Conservation (phyloP, 2,329 filamentous ascomycete species). For the Hansfordia pulvinata region DNA sequence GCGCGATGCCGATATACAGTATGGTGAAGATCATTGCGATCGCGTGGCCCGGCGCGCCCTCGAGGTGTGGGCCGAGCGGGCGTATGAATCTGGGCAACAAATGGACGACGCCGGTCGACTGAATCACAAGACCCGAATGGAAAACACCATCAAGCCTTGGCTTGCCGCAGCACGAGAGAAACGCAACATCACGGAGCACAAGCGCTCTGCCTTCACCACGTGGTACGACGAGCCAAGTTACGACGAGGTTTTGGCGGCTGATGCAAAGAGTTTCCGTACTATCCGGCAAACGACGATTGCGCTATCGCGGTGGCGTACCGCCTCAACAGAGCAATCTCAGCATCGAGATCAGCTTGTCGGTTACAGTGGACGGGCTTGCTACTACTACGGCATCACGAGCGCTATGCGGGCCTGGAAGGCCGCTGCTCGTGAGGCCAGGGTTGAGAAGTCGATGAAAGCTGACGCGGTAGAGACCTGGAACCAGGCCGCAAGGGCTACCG, state of each 20-base stretch:
- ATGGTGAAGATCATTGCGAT: no score
- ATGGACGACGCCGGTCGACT: no score
- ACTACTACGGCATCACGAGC: constrained; percentile 4
- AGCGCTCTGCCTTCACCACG: constrained; percentile 2
- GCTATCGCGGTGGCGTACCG: constrained; percentile 4
- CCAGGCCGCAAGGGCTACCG: constrained; percentile 4
- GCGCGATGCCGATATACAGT: constrained; percentile 4
- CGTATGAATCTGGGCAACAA: no score
- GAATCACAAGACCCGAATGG: background rate
- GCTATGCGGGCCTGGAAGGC: constrained; percentile 7
- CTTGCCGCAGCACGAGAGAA: constrained; percentile 3
- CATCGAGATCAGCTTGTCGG: constrained; percentile 2
- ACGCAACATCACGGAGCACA: constrained; percentile 1
- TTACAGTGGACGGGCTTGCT: constrained; percentile 3
- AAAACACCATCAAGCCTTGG: constrained; percentile 4
- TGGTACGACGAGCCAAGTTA: constrained; percentile 4
- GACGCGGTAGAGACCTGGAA: constrained; percentile 4
- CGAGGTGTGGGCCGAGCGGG: no score
- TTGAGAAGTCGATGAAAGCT: constrained; percentile 3
- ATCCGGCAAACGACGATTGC: constrained; percentile 1
- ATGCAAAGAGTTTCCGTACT: constrained; percentile 2
- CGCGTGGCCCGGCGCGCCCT: no score
- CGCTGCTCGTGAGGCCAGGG: constrained; percentile 2
- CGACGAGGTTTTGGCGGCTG: constrained; percentile 2
- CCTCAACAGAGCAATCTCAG: background rate